Evolutionary conservation across 768 basidiomycete species (phyloP), one percentile per base, ranked within the genome.

Genomic region (Phylloporus arenicola): DNA sequence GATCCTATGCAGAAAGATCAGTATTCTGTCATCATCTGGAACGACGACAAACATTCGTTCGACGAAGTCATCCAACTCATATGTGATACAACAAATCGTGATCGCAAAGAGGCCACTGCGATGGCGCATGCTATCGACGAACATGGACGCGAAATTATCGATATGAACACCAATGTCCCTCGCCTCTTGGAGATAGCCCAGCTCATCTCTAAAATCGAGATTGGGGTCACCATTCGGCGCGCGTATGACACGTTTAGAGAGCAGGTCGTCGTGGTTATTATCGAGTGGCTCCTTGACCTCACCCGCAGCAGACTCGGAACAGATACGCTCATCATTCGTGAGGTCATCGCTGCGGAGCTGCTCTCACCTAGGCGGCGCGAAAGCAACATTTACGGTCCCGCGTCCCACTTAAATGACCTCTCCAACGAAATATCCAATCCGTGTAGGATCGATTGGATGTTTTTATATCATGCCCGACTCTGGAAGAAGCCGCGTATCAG

Each of bases 11-110:
- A 79, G 72, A 84, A 83, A 54, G 88, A 91, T 57, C 78, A 83
- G 47, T 91, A 84, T 58, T 84, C 86, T 39, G 76, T 97, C 50
- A 75, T 95, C 24, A 69, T 98, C 5, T 97, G 93, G 93, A 93
- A 94, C 70, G 94, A 96, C 67, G 96, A 99, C 68, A 95, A 94
- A 59, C 96, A 97, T 68, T 92, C 91, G 0, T 88, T 86, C 59
- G 84, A 86, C 45, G 92, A 98, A 61, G 84, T 96, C 47, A 85
- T 86, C 54, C 78, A 81, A 53, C 77, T 92, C 37, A 69, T 90
- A 6, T 74, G 76, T 50, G 86, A 86, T 40, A 67, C 69, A 14
- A 76, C 74, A 1, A 69, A 65, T 16, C 75, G 78, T 19, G 68
- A 80, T 9, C 68, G 70, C 19, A 81, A 81, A 34, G 82, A 86